Evolutionary conservation across 306 rosid species (phyloP).

Genomic region (Quercus variabilis): DNA sequence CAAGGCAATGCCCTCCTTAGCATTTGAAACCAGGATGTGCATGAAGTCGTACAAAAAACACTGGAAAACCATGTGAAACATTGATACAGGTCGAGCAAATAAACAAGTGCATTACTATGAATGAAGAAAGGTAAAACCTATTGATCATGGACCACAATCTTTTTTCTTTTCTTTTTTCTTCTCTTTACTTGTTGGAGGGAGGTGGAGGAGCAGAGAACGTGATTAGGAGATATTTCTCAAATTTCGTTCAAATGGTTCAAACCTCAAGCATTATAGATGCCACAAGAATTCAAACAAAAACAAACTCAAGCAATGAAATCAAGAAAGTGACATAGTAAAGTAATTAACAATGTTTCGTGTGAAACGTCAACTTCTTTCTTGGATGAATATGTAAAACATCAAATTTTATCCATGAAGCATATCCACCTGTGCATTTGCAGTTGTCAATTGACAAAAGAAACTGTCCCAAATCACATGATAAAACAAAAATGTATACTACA

Average conservation of each 20-base stretch:
- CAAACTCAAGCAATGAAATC: background rate
- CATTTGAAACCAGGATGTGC: background rate
- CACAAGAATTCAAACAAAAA: background rate
- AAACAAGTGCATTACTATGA: background rate
- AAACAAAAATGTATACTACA: background rate
- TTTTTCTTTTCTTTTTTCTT: no score
- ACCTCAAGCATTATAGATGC: background rate
- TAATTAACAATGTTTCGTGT: background rate
- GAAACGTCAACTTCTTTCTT: background rate
- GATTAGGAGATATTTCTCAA: background rate
- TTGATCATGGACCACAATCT: background rate
- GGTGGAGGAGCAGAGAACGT: background rate
- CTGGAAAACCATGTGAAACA: background rate
- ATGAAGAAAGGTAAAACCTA: background rate
- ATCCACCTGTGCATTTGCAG: background rate
- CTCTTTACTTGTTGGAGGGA: background rate
- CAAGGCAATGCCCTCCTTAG: background rate
- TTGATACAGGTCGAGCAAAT: background rate
- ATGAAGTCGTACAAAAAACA: background rate
- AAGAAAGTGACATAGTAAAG: background rate
- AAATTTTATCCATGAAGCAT: conserved; percentile 3
- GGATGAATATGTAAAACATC: conserved; percentile 2
- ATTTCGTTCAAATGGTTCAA: background rate
- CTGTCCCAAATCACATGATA: background rate
- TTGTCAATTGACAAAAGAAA: background rate